Evolutionary conservation across 169 alveolate genomes (phyloP), one percentile per base, ranked within the genome.

Genomic region (Babesia divergens): DNA sequence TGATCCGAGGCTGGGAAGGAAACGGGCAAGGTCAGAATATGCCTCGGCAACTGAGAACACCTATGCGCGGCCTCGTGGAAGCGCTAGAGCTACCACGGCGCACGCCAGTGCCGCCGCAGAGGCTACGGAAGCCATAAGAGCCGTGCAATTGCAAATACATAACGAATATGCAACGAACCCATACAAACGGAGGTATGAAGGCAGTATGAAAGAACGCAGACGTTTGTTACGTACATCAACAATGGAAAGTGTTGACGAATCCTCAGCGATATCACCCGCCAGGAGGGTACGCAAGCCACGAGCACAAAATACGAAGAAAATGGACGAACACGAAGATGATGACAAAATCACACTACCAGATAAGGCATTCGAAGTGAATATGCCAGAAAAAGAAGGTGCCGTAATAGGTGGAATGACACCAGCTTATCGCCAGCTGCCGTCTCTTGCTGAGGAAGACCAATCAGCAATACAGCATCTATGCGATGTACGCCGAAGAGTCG

Each of bases 161-260:
- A 44, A 74, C 28, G 84, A 74, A 4, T 74, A 74, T 22, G 60
- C 84, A 16, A 29, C 28, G 32, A 65, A 74, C 31, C 84, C 84
- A 6, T 74, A 74, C 50, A 74, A 74, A 20, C 38, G 84, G 43
- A 37, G 84, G 37, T 74, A 74, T 34, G 58, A 65, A 18, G 24
- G 52, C 22, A 46, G 28, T 11, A 31, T 74, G 20, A 74, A 64
- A 7, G 71, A 74, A 32, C 49, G 79, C 29, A 64, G 71, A 35
- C 14, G 84, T 34, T 6, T 74, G 74, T 22, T 44, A 13, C 20
- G 35, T 22, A 16, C 44, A 14, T 6, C 34, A 13, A n/a, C 13
- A 28, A 49, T 6, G 26, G 18, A 20, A 6, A 28, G 4, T 8
- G 22, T 9, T 16, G 65, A 54, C 7, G 50, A 13, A 13, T 13